phyloP scores from a whole-genome alignment of 495 filamentous ascomycete genomes.

The Aspergillus baeticus region DNA sequence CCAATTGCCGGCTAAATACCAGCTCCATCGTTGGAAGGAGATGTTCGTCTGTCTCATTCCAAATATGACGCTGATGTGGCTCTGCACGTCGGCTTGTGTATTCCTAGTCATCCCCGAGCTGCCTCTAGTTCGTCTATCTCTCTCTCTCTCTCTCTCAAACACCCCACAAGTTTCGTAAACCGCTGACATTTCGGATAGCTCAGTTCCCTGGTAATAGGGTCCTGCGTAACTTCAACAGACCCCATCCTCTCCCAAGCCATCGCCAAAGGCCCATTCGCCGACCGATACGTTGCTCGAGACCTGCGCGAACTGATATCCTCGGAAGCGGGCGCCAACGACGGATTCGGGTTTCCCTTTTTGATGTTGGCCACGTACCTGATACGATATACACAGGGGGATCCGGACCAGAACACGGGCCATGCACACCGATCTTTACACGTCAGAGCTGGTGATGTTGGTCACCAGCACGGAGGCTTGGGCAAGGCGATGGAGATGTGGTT shows the following conservation, averaged over 20 bases:
- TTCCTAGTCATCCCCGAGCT: not conserved
- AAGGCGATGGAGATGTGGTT: conserved; percentile 1
- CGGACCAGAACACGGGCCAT: not conserved
- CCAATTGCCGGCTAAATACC: conserved; percentile 10
- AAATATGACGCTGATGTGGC: conserved; percentile 13
- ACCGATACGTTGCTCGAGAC: conserved; percentile 10
- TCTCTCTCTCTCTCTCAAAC: too few species aligned
- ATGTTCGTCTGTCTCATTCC: conserved; percentile 13
- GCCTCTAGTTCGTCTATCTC: not conserved
- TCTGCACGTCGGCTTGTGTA: conserved; percentile 8
- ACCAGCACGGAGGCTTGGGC: conserved; percentile 3
- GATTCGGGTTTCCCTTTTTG: conserved; percentile 12
- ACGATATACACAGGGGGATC: conserved; percentile 9
- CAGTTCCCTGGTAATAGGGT: conserved; percentile 8
- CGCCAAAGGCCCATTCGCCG: conserved; percentile 12
- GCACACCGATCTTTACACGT: not conserved
- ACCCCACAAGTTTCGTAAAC: too few species aligned
- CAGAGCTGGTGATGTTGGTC: conserved; percentile 7
- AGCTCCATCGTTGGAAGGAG: conserved; percentile 9
- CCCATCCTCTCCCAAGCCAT: conserved; percentile 10
- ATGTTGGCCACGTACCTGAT: conserved; percentile 12
- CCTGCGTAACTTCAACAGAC: conserved; percentile 11
- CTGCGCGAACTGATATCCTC: conserved; percentile 13
- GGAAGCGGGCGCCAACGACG: conserved; percentile 11
- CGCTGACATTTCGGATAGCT: not conserved